Conservation (phyloP, 192 early-diverging fungal species). For the Ambispora gerdemannii region DNA sequence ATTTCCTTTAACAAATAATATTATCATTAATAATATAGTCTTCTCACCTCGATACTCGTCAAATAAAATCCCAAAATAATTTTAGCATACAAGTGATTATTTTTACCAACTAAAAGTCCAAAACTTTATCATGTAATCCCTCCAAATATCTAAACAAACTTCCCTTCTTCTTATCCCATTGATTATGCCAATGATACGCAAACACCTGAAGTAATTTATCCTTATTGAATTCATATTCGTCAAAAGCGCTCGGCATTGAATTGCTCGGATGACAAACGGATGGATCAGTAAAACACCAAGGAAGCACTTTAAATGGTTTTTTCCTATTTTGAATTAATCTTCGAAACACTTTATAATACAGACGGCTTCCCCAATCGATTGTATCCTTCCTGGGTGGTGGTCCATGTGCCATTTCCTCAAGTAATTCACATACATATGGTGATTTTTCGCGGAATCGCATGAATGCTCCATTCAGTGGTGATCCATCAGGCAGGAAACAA, state of each 20-base stretch:
- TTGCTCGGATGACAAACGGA: slow-evolving; percentile 38
- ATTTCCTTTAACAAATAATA: too few species aligned
- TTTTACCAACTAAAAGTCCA: slow-evolving; percentile 19
- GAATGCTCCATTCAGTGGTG: slow-evolving; percentile 45
- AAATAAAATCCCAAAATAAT: too few species aligned
- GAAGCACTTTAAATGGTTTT: slow-evolving; percentile 38
- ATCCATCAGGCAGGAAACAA: slow-evolving; percentile 42
- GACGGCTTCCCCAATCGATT: slow-evolving; percentile 42
- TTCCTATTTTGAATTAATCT: slow-evolving; percentile 38
- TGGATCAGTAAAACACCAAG: slow-evolving; percentile 48
- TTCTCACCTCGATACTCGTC: too few species aligned
- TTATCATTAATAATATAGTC: too few species aligned
- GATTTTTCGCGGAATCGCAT: slow-evolving; percentile 45
- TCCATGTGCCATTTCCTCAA: slow-evolving; percentile 39
- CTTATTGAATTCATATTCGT: slow-evolving; percentile 36
- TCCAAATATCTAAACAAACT: slow-evolving; percentile 42
- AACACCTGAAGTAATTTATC: slow-evolving; percentile 38
- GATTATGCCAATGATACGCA: slow-evolving; percentile 49
- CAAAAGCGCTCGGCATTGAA: slow-evolving; percentile 45
- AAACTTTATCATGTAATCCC: neutral
- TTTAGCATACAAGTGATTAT: too few species aligned
- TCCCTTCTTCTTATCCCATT: slow-evolving; percentile 44
- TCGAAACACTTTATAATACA: slow-evolving; percentile 42
- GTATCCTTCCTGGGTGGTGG: slow-evolving; percentile 36
- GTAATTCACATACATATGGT: slow-evolving; percentile 46